A percentile compares a stretch with the other conserved stretches of the same genome.
phyloP scores from a whole-genome alignment of 2,329 filamentous ascomycete genomes.

The Cyclaneusma minus region DNA sequence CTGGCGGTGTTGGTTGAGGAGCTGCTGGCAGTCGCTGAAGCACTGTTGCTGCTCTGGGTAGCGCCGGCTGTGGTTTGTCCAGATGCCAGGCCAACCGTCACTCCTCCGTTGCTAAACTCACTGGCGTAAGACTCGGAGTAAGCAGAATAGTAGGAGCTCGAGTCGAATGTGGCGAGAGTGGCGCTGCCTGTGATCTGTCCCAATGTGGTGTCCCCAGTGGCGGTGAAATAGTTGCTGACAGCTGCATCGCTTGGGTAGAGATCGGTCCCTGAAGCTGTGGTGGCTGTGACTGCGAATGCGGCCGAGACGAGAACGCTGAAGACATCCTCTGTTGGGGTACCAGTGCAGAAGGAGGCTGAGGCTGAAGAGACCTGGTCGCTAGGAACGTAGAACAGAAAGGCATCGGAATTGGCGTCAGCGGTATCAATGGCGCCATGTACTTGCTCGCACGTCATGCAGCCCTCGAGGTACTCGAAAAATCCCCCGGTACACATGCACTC shows the following conservation, averaged over 20 bases:
- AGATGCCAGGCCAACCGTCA: too few relatives aligned
- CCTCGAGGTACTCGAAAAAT: slow-evolving; percentile 1
- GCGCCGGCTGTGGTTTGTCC: too few relatives aligned
- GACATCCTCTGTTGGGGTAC: neutral
- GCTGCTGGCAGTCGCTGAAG: too few relatives aligned
- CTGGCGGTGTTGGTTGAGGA: too few relatives aligned
- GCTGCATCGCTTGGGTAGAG: slow-evolving; percentile 3
- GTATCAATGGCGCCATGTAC: neutral
- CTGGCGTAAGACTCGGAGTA: neutral
- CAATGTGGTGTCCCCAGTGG: neutral
- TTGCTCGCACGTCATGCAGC: slow-evolving; percentile 3
- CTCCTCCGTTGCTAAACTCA: neutral
- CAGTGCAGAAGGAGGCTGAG: neutral
- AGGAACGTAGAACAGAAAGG: neutral
- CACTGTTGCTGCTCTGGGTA: too few relatives aligned
- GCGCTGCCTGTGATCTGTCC: slow-evolving; percentile 3
- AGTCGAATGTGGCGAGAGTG: neutral
- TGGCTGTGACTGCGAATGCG: neutral
- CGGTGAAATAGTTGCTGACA: slow-evolving; percentile 3
- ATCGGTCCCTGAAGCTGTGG: slow-evolving; percentile 1
- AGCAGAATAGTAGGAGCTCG: neutral
- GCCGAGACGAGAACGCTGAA: neutral
- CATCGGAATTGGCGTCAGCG: neutral
- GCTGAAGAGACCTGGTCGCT: too few relatives aligned
- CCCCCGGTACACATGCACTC: slow-evolving; percentile 4